Evolutionary conservation across 2,329 filamentous ascomycete genomes (phyloP).

Genomic region (Nigrograna mackinnonii): DNA sequence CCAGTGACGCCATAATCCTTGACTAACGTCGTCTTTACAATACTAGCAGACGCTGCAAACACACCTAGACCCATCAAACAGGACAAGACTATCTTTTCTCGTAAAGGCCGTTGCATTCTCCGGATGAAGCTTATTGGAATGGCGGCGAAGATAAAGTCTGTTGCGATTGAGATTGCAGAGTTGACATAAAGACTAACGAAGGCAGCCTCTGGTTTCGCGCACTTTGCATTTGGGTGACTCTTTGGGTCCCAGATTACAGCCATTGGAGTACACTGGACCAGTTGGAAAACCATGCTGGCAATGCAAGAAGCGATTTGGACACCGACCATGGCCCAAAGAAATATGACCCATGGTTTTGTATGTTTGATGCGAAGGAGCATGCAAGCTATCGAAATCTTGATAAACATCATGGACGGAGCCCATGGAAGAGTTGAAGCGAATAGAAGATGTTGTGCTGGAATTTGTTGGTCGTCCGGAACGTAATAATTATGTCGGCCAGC

Average conservation of each 20-base stretch:
- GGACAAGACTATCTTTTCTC: conserved; percentile 26
- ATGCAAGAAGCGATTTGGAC: conserved; percentile 20
- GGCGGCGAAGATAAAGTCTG: conserved; percentile 22
- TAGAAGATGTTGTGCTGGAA: conserved; percentile 10
- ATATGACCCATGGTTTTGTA: conserved; percentile 12
- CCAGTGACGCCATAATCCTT: conserved; percentile 14
- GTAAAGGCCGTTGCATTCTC: conserved; percentile 19
- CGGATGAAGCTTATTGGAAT: conserved; percentile 25
- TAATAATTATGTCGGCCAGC: conserved; percentile 10
- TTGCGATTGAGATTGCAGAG: conserved; percentile 16
- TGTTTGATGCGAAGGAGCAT: conserved; percentile 26
- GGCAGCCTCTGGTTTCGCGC: conserved; percentile 5
- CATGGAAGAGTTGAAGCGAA: conserved; percentile 10
- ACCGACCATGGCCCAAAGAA: conserved; percentile 23
- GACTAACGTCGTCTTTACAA: conserved; percentile 19
- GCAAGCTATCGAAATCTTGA: conserved; percentile 19
- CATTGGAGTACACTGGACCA: conserved; percentile 22
- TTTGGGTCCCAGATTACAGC: conserved; percentile 17
- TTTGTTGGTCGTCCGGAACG: not conserved
- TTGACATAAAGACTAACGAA: conserved; percentile 16
- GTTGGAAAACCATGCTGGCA: conserved; percentile 16
- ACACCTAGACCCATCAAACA: conserved; percentile 25
- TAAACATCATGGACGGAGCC: conserved; percentile 5
- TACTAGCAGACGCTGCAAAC: conserved; percentile 20
- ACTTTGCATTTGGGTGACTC: conserved; percentile 9